Evolutionary conservation across 2,329 filamentous ascomycete species (phyloP).

Genomic region (Neonectria hederae): DNA sequence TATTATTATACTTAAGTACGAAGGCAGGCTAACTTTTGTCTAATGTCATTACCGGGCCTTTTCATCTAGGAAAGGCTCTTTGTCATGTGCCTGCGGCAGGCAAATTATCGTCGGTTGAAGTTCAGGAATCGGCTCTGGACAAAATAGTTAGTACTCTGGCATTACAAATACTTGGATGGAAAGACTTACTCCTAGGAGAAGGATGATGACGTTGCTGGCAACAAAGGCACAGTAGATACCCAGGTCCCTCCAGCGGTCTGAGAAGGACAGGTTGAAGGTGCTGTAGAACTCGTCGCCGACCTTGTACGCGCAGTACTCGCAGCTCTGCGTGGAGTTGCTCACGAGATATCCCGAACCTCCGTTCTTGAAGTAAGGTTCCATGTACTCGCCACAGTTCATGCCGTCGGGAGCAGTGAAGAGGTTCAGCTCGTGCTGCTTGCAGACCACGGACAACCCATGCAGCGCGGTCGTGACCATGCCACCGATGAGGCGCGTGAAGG

Average conservation of each 20-base stretch:
- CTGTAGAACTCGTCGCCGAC: constrained; percentile 83
- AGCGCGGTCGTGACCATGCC: constrained; percentile 74
- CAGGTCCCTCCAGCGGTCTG: constrained; percentile 80
- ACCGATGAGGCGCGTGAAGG: constrained; percentile 71
- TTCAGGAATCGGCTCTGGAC: constrained; percentile 60
- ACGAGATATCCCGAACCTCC: constrained; percentile 79
- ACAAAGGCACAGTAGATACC: constrained; percentile 83
- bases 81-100: background rate
- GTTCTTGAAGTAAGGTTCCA: constrained; percentile 42
- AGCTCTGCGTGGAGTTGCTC: constrained; percentile 70
- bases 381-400: constrained; percentile 40
- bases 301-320: constrained; percentile 84
- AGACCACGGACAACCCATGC: constrained; percentile 60
- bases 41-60: constrained; percentile 23
- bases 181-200: constrained; percentile 61
- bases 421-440: constrained; percentile 65
- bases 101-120: constrained; percentile 59
- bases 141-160: constrained; percentile 16
- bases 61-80: constrained; percentile 5
- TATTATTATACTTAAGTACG: background rate
- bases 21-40: constrained; percentile 24
- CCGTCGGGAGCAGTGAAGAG: constrained; percentile 70
- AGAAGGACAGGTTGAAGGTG: constrained; percentile 72
- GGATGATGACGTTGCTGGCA: constrained; percentile 76
- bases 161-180: background rate